Conservation (phyloP, 176 grass and related monocot species). For the Ananas comosus region DNA sequence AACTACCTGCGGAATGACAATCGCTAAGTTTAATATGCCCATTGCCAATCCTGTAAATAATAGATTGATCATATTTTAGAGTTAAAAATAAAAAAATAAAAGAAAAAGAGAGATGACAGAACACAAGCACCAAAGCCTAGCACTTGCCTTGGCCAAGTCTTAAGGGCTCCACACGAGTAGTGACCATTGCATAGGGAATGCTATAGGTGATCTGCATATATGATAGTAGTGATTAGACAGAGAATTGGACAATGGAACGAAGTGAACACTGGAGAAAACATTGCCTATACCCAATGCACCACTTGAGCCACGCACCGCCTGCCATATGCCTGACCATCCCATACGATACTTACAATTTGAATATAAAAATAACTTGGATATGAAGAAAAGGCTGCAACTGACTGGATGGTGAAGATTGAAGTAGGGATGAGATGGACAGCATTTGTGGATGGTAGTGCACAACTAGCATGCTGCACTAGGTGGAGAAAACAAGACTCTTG, state of each 20-base stretch:
- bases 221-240: conserved; percentile 23
- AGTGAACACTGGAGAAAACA: not conserved
- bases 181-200: conserved; percentile 94
- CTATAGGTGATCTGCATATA: conserved; percentile 87
- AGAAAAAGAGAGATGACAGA: conserved; percentile 5
- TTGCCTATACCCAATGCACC: not conserved
- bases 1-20: conserved; percentile 85
- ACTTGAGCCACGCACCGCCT: not conserved
- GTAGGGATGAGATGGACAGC: too few relatives aligned
- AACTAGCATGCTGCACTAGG: too few relatives aligned
- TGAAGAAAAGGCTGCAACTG: too few relatives aligned
- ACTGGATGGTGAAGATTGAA: too few relatives aligned
- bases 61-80: conserved; percentile 7
- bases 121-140: not conserved
- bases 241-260: not conserved
- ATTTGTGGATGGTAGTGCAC: too few relatives aligned
- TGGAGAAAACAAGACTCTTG: not conserved
- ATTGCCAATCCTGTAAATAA: conserved; percentile 68
- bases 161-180: conserved; percentile 71
- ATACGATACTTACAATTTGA: too few relatives aligned
- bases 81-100: conserved; percentile 12
- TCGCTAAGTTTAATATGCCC: conserved; percentile 95
- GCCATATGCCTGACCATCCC: too few relatives aligned
- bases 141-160: conserved; percentile 79
- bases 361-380: too few relatives aligned